These are phyloP conservation scores for Barnettozyma vustinii DNA, from an alignment of 805 yeast species.

Conservation along the genomic window DNA sequence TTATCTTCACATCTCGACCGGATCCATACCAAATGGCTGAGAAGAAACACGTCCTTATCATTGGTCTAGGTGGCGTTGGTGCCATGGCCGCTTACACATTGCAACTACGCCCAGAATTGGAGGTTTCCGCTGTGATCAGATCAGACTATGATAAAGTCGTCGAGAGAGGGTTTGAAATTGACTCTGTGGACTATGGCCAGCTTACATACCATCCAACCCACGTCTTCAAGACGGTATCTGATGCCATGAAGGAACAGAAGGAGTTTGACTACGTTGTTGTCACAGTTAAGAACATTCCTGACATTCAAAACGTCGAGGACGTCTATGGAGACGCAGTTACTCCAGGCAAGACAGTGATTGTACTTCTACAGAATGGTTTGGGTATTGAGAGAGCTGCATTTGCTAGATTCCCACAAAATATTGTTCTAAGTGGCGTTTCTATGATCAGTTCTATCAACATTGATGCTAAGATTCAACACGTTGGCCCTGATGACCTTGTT, in stretches of 20 bases:
- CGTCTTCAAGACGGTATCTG: conserved; percentile 31
- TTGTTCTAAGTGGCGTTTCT: conserved; percentile 55
- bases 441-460: conserved; percentile 52
- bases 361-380: conserved; percentile 59
- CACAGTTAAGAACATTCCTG: conserved; percentile 63
- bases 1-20: background rate
- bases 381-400: conserved; percentile 52
- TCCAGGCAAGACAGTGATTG: conserved; percentile 39
- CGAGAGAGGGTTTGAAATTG: conserved; percentile 47
- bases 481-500: conserved; percentile 38
- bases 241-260: conserved; percentile 22
- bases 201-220: conserved; percentile 46
- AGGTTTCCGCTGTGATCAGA: conserved; percentile 54
- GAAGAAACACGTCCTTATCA: conserved; percentile 39
- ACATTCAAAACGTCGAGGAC: conserved; percentile 48
- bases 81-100: conserved; percentile 63
- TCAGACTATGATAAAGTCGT: conserved; percentile 49
- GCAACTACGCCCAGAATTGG: conserved; percentile 38
- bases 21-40: background rate
- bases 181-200: conserved; percentile 54
- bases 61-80: conserved; percentile 84
- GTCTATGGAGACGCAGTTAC: conserved; percentile 44
- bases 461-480: conserved; percentile 41
- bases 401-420: conserved; percentile 43
- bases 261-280: conserved; percentile 55